Conservation (phyloP, 768 basidiomycete species). For the Suillus alpinus region DNA sequence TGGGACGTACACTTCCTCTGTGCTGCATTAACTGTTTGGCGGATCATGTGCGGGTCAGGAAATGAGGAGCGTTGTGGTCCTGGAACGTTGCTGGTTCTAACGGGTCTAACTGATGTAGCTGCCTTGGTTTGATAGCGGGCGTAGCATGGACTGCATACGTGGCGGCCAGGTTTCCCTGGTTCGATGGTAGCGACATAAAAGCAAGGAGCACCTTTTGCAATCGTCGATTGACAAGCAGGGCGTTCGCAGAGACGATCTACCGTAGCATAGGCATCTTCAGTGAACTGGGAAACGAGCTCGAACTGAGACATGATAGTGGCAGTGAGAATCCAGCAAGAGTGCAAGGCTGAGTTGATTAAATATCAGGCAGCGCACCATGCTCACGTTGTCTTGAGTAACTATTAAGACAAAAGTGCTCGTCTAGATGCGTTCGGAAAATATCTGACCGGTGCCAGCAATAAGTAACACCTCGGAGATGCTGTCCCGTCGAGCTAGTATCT, state of each 20-base stretch:
- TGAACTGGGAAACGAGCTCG: background rate
- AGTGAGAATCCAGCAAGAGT: too few species aligned
- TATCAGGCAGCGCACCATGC: too few species aligned
- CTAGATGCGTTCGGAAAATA: too few species aligned
- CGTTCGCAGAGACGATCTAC: background rate
- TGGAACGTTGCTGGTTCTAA: too few species aligned
- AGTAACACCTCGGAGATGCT: too few species aligned
- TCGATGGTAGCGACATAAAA: background rate
- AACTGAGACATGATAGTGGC: background rate
- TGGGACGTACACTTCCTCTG: background rate
- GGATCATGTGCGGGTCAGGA: background rate
- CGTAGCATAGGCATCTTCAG: background rate
- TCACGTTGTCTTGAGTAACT: too few species aligned
- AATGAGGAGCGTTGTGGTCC: background rate
- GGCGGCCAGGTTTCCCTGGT: background rate
- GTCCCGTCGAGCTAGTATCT: too few species aligned
- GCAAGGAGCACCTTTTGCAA: conserved; percentile 1
- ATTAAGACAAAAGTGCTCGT: too few species aligned
- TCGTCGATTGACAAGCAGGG: background rate
- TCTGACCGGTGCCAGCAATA: too few species aligned
- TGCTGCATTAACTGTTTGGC: background rate
- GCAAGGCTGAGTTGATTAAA: too few species aligned
- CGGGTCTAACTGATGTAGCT: background rate
- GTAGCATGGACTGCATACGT: background rate
- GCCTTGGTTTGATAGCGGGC: background rate